Percentiles rank a stretch among this genome's conserved stretches.
phyloP scores from a whole-genome alignment of 1,284 basidiomycete genomes.

The Violaceomyces palustris region DNA sequence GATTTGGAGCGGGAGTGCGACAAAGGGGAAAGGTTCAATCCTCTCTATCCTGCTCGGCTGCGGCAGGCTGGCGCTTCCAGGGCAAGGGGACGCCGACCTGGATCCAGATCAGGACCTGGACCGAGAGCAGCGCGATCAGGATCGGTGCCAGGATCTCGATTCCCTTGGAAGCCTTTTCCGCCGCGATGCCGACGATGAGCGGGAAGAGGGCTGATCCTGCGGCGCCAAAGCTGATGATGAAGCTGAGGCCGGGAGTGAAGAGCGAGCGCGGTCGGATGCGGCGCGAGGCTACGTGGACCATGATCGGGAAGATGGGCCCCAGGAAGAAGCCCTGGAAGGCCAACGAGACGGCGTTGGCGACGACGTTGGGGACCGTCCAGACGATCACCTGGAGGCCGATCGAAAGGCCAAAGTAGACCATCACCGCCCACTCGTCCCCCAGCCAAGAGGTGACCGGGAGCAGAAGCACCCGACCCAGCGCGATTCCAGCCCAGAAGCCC shows the following conservation, averaged over 20 bases:
- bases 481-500: conserved; percentile 36
- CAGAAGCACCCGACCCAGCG: conserved; percentile 27
- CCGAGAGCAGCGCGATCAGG: conserved; percentile 18
- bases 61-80: no score
- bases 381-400: conserved; percentile 27
- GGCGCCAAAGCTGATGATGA: conserved; percentile 19
- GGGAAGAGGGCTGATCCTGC: conserved; percentile 33
- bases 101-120: conserved; percentile 20
- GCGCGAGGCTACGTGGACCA: conserved; percentile 13
- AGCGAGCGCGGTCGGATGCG: conserved; percentile 23
- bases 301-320: conserved; percentile 31
- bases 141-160: conserved; percentile 28
- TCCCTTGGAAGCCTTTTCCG: conserved; percentile 18
- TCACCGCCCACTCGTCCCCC: conserved; percentile 24
- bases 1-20: no score
- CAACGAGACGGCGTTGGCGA: conserved; percentile 28
- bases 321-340: conserved; percentile 30
- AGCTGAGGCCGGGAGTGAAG: conserved; percentile 28
- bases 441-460: conserved; percentile 25
- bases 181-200: conserved; percentile 23
- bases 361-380: conserved; percentile 31
- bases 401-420: conserved; percentile 24
- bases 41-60: no score
- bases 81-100: no score
- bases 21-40: no score